Percentiles rank a stretch among this genome's conserved stretches.
Conservation (phyloP, 768 basidiomycete genomes). For the Rhodotorula babjevae region DNA sequence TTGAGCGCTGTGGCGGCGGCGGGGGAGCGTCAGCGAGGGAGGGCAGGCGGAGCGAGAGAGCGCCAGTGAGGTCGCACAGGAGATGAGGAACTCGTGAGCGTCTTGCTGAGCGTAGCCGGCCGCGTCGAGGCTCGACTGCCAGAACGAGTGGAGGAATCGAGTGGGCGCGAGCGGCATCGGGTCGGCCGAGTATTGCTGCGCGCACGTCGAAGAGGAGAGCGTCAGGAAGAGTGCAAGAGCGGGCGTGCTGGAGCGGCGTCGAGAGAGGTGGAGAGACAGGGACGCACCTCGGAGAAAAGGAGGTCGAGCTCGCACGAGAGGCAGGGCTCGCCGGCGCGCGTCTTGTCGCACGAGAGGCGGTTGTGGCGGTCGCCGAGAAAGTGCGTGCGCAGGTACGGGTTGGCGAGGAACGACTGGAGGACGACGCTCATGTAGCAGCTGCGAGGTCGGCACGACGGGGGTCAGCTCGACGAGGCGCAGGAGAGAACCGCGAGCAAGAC, state of each 20-base stretch:
- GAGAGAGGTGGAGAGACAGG: background rate
- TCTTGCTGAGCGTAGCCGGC: constrained; percentile 93
- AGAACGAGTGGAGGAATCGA: constrained; percentile 74
- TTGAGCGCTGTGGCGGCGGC: constrained; percentile 56
- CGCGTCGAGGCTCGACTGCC: constrained; percentile 67
- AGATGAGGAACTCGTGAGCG: constrained; percentile 81
- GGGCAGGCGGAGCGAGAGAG: background rate
- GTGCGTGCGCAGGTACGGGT: constrained; percentile 79
- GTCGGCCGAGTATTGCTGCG: constrained; percentile 39
- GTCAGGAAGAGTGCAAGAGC: background rate
- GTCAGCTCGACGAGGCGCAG: constrained; percentile 41
- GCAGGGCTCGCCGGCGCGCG: constrained; percentile 35
- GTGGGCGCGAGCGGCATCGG: constrained; percentile 69
- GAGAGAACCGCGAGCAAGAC: constrained; percentile 5
- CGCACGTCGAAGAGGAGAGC: fast-evolving
- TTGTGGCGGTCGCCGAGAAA: constrained; percentile 91
- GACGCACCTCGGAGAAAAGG: constrained; percentile 63
- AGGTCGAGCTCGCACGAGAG: constrained; percentile 32
- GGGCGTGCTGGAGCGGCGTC: background rate
- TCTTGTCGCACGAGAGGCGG: constrained; percentile 54
- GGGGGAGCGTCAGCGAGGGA: too few relatives aligned
- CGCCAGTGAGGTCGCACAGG: constrained; percentile 39
- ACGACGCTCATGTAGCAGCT: constrained; percentile 93
- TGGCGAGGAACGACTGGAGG: constrained; percentile 81
- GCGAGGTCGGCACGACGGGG: constrained; percentile 48